phyloP scores from a whole-genome alignment of 2,329 filamentous ascomycete genomes.

The Trichoderma afroharzianum region DNA sequence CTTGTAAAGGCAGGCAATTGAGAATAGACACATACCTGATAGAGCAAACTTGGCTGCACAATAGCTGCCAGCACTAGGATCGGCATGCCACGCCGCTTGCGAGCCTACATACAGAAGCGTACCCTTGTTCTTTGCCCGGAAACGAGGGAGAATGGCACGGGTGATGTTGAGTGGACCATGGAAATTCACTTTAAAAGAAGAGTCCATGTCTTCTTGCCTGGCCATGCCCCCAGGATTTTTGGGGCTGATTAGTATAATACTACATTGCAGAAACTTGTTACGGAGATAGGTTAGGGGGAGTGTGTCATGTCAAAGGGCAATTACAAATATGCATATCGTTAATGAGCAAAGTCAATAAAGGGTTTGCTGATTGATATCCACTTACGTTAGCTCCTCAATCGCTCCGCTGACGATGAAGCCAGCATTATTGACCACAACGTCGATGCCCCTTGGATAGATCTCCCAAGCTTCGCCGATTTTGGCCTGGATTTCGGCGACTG shows the following conservation, averaged over 20 bases:
- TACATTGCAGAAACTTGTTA: neutral
- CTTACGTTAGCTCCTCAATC: conserved; percentile 26
- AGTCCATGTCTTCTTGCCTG: conserved; percentile 26
- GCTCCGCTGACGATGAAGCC: conserved; percentile 30
- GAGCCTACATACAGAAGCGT: conserved; percentile 36
- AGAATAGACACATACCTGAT: conserved; percentile 24
- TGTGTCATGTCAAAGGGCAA: no score
- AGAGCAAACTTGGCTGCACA: conserved; percentile 32
- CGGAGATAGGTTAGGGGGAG: neutral
- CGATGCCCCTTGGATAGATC: conserved; percentile 28
- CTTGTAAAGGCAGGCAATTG: neutral
- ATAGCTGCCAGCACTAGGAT: conserved; percentile 31
- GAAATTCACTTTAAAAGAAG: conserved; percentile 35
- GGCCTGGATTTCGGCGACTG: conserved; percentile 8
- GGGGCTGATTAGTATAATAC: neutral
- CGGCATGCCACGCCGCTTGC: conserved; percentile 32
- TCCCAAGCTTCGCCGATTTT: conserved; percentile 22
- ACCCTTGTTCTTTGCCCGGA: conserved; percentile 30
- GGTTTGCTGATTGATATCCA: neutral
- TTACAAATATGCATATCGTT: neutral
- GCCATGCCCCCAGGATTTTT: neutral
- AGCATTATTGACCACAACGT: conserved; percentile 40
- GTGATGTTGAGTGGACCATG: conserved; percentile 37
- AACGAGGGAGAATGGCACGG: conserved; percentile 31
- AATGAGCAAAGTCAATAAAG: neutral